Percentiles rank a stretch among this genome's conserved stretches.
Evolutionary conservation across 2,329 filamentous ascomycete genomes (phyloP).

Genomic region (Microsporum canis): DNA sequence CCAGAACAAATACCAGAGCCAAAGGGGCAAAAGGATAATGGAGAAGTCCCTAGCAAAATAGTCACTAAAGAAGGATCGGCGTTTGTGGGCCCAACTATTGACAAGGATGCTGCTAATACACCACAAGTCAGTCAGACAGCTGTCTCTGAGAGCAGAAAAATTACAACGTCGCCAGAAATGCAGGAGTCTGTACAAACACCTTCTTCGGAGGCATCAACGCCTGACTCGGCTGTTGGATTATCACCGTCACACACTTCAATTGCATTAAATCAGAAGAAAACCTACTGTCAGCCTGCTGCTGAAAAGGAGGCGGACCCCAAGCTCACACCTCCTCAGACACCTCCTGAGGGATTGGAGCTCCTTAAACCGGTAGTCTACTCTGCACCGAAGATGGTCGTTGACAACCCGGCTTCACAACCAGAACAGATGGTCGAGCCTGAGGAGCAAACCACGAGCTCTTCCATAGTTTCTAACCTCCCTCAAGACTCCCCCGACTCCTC

Average conservation of each 20-base stretch:
- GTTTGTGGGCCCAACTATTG: slow-evolving; percentile 1
- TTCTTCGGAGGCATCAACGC: not conserved
- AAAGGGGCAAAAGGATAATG: slow-evolving; percentile 9
- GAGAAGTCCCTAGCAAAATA: not conserved
- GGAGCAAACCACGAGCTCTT: not conserved
- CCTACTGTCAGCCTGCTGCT: not conserved
- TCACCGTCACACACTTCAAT: not conserved
- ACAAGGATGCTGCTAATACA: slow-evolving; percentile 1
- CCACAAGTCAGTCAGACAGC: not conserved
- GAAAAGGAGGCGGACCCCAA: not conserved
- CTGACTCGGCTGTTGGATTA: slow-evolving; percentile 10
- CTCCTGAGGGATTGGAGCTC: not conserved
- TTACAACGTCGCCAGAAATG: not conserved
- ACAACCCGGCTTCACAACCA: not conserved
- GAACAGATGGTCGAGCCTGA: not conserved
- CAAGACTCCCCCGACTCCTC: not conserved
- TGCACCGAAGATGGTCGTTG: not conserved
- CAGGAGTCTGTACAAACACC: not conserved
- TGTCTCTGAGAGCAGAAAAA: not conserved
- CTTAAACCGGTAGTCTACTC: not conserved
- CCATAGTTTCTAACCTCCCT: not conserved
- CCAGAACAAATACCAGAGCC: slow-evolving; percentile 10
- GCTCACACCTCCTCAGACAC: slow-evolving; percentile 2
- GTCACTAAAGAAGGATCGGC: not conserved
- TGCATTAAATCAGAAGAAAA: not conserved